These are phyloP conservation scores for Hypoxylon perforatum DNA, from an alignment of 495 filamentous ascomycete species.

Conservation along the genomic window DNA sequence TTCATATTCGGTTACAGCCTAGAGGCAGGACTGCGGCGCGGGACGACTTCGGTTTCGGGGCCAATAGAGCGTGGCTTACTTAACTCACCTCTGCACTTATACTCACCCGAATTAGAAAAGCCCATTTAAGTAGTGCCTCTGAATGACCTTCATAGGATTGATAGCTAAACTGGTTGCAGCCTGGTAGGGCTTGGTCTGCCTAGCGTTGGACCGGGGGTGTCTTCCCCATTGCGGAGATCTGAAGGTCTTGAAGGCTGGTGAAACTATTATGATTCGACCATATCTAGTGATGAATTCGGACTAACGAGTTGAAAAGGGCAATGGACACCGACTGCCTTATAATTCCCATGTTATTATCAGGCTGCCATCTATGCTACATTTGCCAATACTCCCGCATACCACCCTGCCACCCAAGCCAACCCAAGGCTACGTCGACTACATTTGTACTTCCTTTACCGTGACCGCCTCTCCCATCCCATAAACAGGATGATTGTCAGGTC, in stretches of 20 bases:
- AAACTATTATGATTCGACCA: conserved; percentile 22
- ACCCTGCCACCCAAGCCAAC: too few species aligned
- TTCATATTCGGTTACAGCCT: conserved; percentile 17
- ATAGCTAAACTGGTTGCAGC: conserved; percentile 25
- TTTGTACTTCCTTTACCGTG: background rate
- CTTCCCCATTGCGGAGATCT: conserved; percentile 32
- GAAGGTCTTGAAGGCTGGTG: conserved; percentile 35
- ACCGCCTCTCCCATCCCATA: conserved; percentile 7
- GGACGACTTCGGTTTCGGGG: background rate
- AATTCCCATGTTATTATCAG: conserved; percentile 16
- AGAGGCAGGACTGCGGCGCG: conserved; percentile 10
- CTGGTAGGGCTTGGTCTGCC: conserved; percentile 27
- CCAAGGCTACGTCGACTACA: too few species aligned
- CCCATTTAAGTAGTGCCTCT: background rate
- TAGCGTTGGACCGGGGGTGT: conserved; percentile 5
- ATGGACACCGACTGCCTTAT: background rate
- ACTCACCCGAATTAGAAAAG: too few species aligned
- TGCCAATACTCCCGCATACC: too few species aligned
- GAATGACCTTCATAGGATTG: conserved; percentile 9
- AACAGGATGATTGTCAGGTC: background rate
- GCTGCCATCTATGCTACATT: background rate
- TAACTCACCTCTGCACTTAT: too few species aligned
- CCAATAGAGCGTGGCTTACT: too few species aligned
- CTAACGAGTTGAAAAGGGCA: conserved; percentile 10
- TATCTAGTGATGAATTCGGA: background rate